phyloP scores from a whole-genome alignment of 345 rosid genomes.

The Sisymbrium altissimum region DNA sequence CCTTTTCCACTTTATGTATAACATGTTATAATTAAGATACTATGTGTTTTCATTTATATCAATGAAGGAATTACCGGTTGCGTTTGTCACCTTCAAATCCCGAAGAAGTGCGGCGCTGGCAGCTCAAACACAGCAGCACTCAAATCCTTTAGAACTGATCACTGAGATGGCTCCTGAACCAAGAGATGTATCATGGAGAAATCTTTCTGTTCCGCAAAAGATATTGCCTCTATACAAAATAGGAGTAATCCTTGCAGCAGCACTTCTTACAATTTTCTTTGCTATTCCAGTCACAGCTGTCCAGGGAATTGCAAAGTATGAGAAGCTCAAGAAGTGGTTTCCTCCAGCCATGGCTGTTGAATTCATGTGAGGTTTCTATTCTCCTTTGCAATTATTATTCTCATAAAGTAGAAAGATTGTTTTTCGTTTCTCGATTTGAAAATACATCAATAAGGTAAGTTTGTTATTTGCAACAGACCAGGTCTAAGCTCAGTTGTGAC shows the following conservation, averaged over 20 bases:
- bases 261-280: constrained; percentile 78
- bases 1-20: neutral
- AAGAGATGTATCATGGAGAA: constrained; percentile 77
- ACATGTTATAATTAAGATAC: neutral
- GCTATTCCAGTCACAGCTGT: constrained; percentile 91
- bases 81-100: constrained; percentile 80
- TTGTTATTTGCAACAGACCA: constrained; percentile 50
- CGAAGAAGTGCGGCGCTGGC: constrained; percentile 64
- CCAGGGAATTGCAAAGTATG: constrained; percentile 86
- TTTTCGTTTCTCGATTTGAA: constrained; percentile 3
- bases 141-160: constrained; percentile 67
- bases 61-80: constrained; percentile 73
- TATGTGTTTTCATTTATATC: neutral
- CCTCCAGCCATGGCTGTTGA: constrained; percentile 77
- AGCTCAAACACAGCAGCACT: constrained; percentile 84
- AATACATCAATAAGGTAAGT: neutral
- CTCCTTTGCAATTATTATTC: neutral
- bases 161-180: constrained; percentile 89
- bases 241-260: constrained; percentile 66
- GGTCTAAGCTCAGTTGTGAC: constrained; percentile 83
- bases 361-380: constrained; percentile 56
- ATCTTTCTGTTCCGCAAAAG: constrained; percentile 51
- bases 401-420: neutral
- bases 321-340: constrained; percentile 84
- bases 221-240: constrained; percentile 56